Base-by-base conservation (phyloP, 2,329 filamentous ascomycete genomes). In the Cercospora sesami region DNA sequence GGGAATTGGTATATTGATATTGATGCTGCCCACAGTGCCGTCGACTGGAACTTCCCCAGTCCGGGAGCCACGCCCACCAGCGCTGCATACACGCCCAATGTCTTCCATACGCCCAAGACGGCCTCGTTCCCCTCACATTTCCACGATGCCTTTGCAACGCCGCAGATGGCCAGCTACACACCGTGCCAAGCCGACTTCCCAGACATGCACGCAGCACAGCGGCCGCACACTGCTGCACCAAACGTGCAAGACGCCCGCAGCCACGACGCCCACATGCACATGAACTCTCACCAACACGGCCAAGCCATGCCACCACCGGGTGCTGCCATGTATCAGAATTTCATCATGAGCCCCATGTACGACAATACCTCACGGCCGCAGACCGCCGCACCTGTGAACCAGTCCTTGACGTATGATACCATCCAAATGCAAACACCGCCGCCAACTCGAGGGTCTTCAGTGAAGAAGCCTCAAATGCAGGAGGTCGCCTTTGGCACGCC, bases 381-480 rank as follows among this genome's bases (percentile, higher is more conserved):
- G 14, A 65, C 64, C 3, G 68, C 68, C 55, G 51, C 23, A 5
- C 59, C 60, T 10, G 51, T 58, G 57, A 63, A 58, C n/a, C 68
- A 71, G 28, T 63, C 69, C 45, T 68, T 72, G 59, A 65, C 70
- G 1, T 75, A 73, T 58, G 73, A 73, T 51, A 83, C 74, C 14
- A 80, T 79, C 23, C 82, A 84, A 14, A 87, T 88, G 81, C 86
- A 89, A 77, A 89, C 87, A 12, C 87, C 87, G 36, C 87, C 87
- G 60, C 86, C 87, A 2, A 88, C 86, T 28, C 83, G 86, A 77
- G 86, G 83, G 69, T 79, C 81, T 63, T 81, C 85, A 18, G 85
- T 83, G 5, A 82, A 83, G 74, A 83, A 85, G 70, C 81, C 79
- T 33, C 72, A 77, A 60, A 72, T 78, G 59, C 78, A 80, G 45